Evolutionary conservation across 805 yeast genomes (phyloP), one percentile per base, ranked within the genome.

Genomic region (Lipomyces mesembrius): DNA sequence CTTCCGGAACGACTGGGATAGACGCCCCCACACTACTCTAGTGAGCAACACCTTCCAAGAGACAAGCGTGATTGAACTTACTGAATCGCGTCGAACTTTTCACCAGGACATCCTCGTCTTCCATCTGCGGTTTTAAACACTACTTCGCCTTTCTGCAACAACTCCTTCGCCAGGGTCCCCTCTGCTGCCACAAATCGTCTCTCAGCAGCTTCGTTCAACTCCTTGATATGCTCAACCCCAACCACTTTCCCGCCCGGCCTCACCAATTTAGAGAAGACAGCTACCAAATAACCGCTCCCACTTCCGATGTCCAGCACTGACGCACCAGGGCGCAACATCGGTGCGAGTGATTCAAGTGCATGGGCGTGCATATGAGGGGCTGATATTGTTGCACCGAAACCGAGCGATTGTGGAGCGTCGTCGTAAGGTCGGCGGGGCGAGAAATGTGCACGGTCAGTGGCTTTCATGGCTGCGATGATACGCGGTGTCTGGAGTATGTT

Each of bases 321-420:
- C n/a, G 59, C 58, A 11, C 73, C 73, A 11, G 71, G 71, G 20
- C 54, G n/a, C 34, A 70, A 57, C 25, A 29, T 57, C 35, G 49
- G 46, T n/a, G 57, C 67, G 27, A 70, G 60, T 9, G 68, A 56
- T 43, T 64, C 62, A 12, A 64, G 17, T 22, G 73, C 68, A 8
- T 39, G 57, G 22, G 71, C 72, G 57, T 70, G 73, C 73, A 70
- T 70, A 43, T 70, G 73, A 2, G 73, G 73, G n/a, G 73, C 73
- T 17, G 73, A 70, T 27, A 70, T 70, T 6, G 73, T 70, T 6
- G 69, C 68, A 9, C 67, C 68, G 57, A 52, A 64, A 9, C 73
- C 73, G 17, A 70, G 67, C 12, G 39, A 22, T 51, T 69, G 72
- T 3, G 73, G 73, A 6, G 68, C 63, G 53, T 70, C 73, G 9